Evolutionary conservation across 2,329 filamentous ascomycete species (phyloP).

Genomic region (Xylaria digitata): DNA sequence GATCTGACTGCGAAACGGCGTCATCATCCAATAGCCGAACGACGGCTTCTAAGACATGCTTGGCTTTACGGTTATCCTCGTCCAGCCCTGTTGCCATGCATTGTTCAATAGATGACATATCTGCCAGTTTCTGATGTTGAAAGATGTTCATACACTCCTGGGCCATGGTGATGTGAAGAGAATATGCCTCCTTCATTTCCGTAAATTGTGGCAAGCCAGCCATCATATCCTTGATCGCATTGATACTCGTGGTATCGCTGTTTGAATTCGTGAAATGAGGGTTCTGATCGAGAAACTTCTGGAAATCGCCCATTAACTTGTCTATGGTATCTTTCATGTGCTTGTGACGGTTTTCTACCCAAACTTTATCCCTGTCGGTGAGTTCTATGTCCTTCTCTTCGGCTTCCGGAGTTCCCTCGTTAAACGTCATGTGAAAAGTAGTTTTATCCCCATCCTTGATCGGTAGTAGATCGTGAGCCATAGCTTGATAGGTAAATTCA

Average conservation of each 20-base stretch:
- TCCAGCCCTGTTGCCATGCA: conserved; percentile 91
- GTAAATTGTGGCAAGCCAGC: conserved; percentile 94
- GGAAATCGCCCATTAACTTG: conserved; percentile 91
- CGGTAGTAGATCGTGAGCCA: conserved; percentile 92
- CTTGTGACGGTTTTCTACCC: conserved; percentile 91
- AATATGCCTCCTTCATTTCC: conserved; percentile 94
- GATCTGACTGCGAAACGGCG: conserved; percentile 75
- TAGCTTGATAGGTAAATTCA: conserved; percentile 98
- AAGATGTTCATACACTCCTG: conserved; percentile 97
- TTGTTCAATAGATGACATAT: conserved; percentile 90
- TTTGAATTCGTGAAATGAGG: conserved; percentile 86
- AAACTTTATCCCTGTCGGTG: conserved; percentile 89
- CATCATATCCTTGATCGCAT: conserved; percentile 96
- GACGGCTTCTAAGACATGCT: conserved; percentile 86
- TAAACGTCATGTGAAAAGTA: conserved; percentile 82
- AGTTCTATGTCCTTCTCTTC: conserved; percentile 94
- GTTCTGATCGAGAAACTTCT: conserved; percentile 90
- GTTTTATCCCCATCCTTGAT: conserved; percentile 91
- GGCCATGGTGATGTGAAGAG: conserved; percentile 94
- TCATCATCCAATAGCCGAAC: conserved; percentile 91
- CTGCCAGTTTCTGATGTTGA: conserved; percentile 82
- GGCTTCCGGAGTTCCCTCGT: conserved; percentile 75
- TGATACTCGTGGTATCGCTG: conserved; percentile 78
- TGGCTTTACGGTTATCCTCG: conserved; percentile 91
- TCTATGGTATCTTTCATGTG: conserved; percentile 99